These are phyloP conservation scores for Massarina eburnea DNA, from an alignment of 2,329 filamentous ascomycete species.

Conservation along the genomic window DNA sequence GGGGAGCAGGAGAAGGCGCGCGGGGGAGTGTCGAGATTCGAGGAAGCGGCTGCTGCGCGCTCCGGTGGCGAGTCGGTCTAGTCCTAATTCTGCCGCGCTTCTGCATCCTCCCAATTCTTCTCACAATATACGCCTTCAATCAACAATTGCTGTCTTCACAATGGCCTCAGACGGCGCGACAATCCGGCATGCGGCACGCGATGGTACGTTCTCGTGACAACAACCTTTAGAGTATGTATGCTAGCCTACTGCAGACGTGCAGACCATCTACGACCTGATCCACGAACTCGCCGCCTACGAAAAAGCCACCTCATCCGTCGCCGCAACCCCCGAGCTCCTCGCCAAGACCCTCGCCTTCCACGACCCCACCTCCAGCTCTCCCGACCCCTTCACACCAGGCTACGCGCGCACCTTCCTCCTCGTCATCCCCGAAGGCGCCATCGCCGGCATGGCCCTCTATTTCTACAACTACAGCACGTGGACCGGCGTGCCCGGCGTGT, in stretches of 20 bases:
- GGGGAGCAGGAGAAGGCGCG: background rate
- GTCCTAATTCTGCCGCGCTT: slow-evolving; percentile 1
- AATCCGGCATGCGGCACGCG: slow-evolving; percentile 61
- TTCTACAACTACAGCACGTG: slow-evolving; percentile 97
- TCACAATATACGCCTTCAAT: background rate
- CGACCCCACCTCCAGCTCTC: slow-evolving; percentile 39
- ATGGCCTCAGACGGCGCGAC: slow-evolving; percentile 36
- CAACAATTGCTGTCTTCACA: slow-evolving; percentile 2
- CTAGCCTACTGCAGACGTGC: slow-evolving; percentile 64
- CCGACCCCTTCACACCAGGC: slow-evolving; percentile 51
- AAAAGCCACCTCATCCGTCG: slow-evolving; percentile 70
- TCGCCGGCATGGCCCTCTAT: slow-evolving; percentile 82
- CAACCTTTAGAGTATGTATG: too few relatives aligned
- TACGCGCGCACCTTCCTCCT: slow-evolving; percentile 78
- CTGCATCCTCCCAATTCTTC: background rate
- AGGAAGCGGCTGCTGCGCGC: background rate
- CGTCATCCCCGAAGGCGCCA: slow-evolving; percentile 42
- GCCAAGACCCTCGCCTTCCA: slow-evolving; percentile 78
- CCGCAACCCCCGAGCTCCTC: slow-evolving; percentile 77
- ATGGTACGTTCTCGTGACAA: slow-evolving; percentile 50
- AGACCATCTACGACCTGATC: slow-evolving; percentile 79
- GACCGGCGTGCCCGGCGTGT: slow-evolving; percentile 83
- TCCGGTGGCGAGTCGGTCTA: background rate
- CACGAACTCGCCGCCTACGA: slow-evolving; percentile 87
- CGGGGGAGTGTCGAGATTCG: background rate